Evolutionary conservation across 345 rosid genomes (phyloP), one percentile per base, ranked within the genome.

Genomic region (Citrus reticulata): DNA sequence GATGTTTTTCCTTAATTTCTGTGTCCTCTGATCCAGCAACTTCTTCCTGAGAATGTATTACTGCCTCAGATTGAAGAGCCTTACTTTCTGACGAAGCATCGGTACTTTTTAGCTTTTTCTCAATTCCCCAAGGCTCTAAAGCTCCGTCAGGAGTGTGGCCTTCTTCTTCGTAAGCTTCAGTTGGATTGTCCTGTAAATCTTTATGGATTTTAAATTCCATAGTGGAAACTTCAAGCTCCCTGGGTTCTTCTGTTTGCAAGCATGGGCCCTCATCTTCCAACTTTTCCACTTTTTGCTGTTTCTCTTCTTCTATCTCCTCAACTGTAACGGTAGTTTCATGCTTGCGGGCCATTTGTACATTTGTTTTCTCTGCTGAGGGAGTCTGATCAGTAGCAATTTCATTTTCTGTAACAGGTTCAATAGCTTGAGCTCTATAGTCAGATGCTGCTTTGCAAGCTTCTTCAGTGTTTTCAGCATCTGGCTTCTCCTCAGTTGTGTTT

Each of bases 341-440:
- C 73, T 81, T 77, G n/a, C 70, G 73, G 72, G 74, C 82, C 77
- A 70, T 54, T 73, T 76, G 81, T 78, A 74, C 88, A 22, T 62
- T 69, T 54, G 63, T 54, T 85, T 82, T 70, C 73, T 81, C 81
- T 58, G 71, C 73, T 59, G 68, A 72, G 54, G 70, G 72, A 60
- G 79, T 76, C 72, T 42, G 82, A 27, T 72, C 79, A 40, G 60
- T 77, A 9, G 62, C 32, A 74, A 39, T 78, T 70, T 81, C 78
- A 69, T 69, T 78, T 70, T 73, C 78, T 40, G 70, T 13, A 24
- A 61, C 68, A 77, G 65, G 81, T 83, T 77, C 75, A 83, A 68
- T 46, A 61, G 74, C 27, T 20, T 68, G 46, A 70, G 58, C 62
- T 73, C 74, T 62, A 63, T 30, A 46, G 19, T 59, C 55, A 11